Evolutionary conservation across 73 alveolate genomes (phyloP).

Genomic region (Paramecium tetraurelia): DNA sequence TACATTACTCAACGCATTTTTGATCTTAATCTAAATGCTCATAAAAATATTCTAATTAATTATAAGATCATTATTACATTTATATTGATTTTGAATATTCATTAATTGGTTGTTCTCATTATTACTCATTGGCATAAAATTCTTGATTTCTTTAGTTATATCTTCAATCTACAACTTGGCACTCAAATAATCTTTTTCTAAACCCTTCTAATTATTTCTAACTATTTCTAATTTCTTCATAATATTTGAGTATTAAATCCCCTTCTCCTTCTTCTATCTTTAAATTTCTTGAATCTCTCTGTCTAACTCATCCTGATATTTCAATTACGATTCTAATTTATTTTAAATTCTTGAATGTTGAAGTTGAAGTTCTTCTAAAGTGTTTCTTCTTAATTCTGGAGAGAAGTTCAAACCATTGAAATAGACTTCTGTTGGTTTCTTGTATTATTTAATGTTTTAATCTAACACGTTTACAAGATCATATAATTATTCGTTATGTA

Average conservation of each 20-base stretch:
- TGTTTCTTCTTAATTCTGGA: background rate
- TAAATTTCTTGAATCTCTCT: background rate
- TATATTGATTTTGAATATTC: background rate
- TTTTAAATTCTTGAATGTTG: background rate
- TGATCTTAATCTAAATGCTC: background rate
- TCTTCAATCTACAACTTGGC: background rate
- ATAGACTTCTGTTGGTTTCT: background rate
- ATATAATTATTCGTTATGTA: background rate
- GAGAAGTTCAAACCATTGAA: background rate
- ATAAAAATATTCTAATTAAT: background rate
- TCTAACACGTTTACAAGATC: background rate
- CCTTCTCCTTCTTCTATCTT: background rate
- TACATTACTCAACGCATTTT: background rate
- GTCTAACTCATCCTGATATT: background rate
- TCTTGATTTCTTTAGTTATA: background rate
- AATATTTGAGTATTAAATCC: background rate
- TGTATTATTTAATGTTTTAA: background rate
- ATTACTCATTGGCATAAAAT: background rate
- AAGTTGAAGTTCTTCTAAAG: background rate
- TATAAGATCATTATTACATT: background rate
- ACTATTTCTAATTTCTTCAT: background rate
- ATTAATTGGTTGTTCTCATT: background rate
- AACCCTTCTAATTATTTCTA: background rate
- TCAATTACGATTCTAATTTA: background rate
- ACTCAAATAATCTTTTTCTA: background rate